Evolutionary conservation across 495 filamentous ascomycete species (phyloP), one percentile per base, ranked within the genome.

Genomic region (Penicillium bialowiezense): DNA sequence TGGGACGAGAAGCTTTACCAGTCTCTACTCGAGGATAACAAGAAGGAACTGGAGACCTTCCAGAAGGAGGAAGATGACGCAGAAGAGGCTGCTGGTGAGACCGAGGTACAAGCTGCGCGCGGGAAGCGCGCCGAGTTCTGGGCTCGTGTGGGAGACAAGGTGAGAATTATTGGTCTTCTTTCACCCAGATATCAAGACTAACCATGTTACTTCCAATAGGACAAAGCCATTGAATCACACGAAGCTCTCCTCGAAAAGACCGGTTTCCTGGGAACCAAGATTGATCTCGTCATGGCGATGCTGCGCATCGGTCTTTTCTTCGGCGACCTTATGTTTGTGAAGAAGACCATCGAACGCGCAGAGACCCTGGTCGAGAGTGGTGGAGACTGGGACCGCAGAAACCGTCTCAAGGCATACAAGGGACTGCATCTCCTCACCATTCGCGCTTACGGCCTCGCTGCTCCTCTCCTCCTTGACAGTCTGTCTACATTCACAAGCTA

Each of bases 401-500:
- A 98, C 71, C 87, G 93, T 41, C 81, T 98, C 35, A 98, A 98
- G 83, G 95, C 93, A 44, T 98, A 98, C 80, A 89, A 95, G 69
- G 93, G 93, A 52, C 74, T 98, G 24, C 87, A 97, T 64, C 79
- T 96, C 8, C 87, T 98, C 50, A 96, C 92, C 24, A 81, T 88
- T 42, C 90, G 93, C 36, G 90, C 89, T 42, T 91, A 97, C 74
- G 86, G 83, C 64, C 75, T 89, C 41, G 91, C 90, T 23, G 93
- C 95, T 5, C 95, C 95, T 35, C 79, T 97, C 6, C 86, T 98
- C 21, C 89, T 98, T 45, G 93, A 98, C 74, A 91, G 88, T 63
- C 74, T 98, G 50, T 96, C 91, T 19, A 98, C 93, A n/a, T 98
- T 98, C 69, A 98, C 93, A 40, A 95, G 89, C 60, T 96, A 95